A percentile compares a stretch with the other conserved stretches of the same genome.
Evolutionary conservation across 2,329 filamentous ascomycete species (phyloP).

Genomic region (Calonectria pauciramosa): DNA sequence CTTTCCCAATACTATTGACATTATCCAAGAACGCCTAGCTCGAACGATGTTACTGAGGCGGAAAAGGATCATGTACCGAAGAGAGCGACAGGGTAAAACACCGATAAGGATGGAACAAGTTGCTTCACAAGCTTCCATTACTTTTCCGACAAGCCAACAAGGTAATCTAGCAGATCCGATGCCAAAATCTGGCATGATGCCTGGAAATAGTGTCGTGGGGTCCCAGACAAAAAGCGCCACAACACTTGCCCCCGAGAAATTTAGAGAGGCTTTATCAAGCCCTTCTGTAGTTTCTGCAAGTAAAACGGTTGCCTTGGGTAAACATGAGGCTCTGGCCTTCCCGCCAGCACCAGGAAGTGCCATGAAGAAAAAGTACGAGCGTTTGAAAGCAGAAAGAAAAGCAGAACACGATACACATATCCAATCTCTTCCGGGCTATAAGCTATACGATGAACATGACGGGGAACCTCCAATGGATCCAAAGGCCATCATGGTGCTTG

Average conservation of each 20-base stretch:
- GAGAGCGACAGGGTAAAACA: conserved; percentile 11
- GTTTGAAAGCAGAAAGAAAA: not conserved
- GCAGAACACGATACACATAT: not conserved
- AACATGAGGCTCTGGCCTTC: not conserved
- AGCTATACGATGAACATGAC: no score
- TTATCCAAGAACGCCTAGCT: conserved; percentile 19
- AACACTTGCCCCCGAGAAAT: not conserved
- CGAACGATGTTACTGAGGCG: conserved; percentile 27
- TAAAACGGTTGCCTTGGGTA: conserved; percentile 5
- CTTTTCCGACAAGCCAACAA: not conserved
- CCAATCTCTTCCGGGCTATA: no score
- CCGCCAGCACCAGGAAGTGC: not conserved
- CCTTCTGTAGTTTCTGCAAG: not conserved
- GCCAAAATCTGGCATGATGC: no score
- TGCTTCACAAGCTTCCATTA: not conserved
- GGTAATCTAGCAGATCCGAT: no score
- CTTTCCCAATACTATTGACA: conserved; percentile 18
- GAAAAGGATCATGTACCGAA: conserved; percentile 27
- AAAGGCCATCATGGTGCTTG: no score
- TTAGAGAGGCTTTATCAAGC: not conserved
- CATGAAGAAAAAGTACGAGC: not conserved
- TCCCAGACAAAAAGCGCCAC: conserved; percentile 9
- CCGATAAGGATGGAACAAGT: not conserved
- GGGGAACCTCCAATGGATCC: no score
- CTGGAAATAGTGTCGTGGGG: not conserved